Conservation (phyloP, 108 stramenopile species). For the Skeletonema costatum region DNA sequence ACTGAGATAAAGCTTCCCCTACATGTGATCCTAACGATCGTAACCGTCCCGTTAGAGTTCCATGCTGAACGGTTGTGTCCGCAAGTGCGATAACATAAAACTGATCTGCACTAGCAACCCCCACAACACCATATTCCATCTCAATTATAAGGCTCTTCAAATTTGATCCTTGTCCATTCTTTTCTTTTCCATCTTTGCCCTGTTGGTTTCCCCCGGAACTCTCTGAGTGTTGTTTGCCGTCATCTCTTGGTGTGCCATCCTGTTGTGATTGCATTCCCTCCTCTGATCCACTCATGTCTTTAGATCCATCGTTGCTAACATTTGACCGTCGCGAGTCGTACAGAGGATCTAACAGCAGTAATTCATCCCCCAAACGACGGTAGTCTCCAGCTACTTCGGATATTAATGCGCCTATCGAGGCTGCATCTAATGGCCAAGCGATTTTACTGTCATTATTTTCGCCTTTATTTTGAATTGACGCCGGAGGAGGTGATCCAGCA, state of each 20-base stretch:
- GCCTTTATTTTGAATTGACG: slow-evolving; percentile 12
- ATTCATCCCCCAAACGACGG: slow-evolving; percentile 58
- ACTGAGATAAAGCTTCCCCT: slow-evolving; percentile 72
- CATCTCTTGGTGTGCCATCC: background rate
- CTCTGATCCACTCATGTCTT: slow-evolving; percentile 4
- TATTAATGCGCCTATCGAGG: slow-evolving; percentile 67
- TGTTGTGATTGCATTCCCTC: background rate
- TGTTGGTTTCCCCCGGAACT: background rate
- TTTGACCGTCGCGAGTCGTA: slow-evolving; percentile 56
- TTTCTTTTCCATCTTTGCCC: slow-evolving; percentile 24
- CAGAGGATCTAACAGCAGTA: slow-evolving; percentile 52
- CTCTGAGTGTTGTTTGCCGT: slow-evolving; percentile 6
- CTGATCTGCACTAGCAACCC: slow-evolving; percentile 63
- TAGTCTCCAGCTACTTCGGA: slow-evolving; percentile 80
- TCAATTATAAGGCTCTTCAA: slow-evolving; percentile 55
- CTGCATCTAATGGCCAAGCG: slow-evolving; percentile 52
- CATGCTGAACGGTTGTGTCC: slow-evolving; percentile 63
- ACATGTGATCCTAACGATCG: slow-evolving; percentile 68
- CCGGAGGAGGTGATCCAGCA: slow-evolving; percentile 27
- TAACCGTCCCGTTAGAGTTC: slow-evolving; percentile 71
- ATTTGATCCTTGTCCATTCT: slow-evolving; percentile 39
- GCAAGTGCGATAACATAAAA: slow-evolving; percentile 83
- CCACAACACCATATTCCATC: slow-evolving; percentile 60
- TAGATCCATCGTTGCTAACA: slow-evolving; percentile 39
- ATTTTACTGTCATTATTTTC: background rate